A percentile compares a stretch with the other conserved stretches of the same genome.
Conservation (phyloP, 2,329 filamentous ascomycete species). For the Delphinella strobiligena region DNA sequence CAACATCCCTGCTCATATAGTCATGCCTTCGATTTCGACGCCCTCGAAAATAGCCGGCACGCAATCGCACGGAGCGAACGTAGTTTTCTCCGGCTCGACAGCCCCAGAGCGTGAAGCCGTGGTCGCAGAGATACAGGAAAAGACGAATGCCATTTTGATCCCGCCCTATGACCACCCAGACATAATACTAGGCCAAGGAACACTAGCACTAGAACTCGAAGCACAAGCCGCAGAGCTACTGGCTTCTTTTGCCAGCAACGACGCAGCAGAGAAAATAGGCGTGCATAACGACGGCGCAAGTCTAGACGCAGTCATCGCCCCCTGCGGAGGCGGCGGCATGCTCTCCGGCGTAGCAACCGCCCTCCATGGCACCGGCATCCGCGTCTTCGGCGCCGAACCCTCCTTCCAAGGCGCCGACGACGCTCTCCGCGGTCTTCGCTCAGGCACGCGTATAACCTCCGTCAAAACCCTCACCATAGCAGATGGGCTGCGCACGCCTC, state of each 20-base stretch:
- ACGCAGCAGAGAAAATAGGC: conserved; percentile 18
- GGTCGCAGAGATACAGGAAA: conserved; percentile 52
- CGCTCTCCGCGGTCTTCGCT: conserved; percentile 55
- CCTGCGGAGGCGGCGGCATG: conserved; percentile 81
- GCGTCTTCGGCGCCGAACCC: conserved; percentile 81
- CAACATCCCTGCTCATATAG: conserved; percentile 67
- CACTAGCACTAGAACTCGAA: conserved; percentile 70
- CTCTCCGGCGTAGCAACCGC: conserved; percentile 72
- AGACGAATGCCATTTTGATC: conserved; percentile 67
- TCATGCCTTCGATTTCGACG: conserved; percentile 81
- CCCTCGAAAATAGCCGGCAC: conserved; percentile 83
- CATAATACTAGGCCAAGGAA: conserved; percentile 90
- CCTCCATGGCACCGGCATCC: conserved; percentile 56
- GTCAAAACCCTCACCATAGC: conserved; percentile 75
- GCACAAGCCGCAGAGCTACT: conserved; percentile 53
- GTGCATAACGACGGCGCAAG: conserved; percentile 8
- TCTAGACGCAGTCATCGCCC: conserved; percentile 53
- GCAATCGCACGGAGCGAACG: conserved; percentile 58
- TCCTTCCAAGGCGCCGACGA: conserved; percentile 76
- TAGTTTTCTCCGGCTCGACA: conserved; percentile 76
- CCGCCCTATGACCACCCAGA: conserved; percentile 89
- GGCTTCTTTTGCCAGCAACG: conserved; percentile 9
- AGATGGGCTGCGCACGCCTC: conserved; percentile 75
- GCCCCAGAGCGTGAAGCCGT: conserved; percentile 69
- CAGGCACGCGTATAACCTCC: conserved; percentile 49